Evolutionary conservation across 2,329 filamentous ascomycete genomes (phyloP), one percentile per base, ranked within the genome.

Genomic region (Stagonosporopsis vannaccii): DNA sequence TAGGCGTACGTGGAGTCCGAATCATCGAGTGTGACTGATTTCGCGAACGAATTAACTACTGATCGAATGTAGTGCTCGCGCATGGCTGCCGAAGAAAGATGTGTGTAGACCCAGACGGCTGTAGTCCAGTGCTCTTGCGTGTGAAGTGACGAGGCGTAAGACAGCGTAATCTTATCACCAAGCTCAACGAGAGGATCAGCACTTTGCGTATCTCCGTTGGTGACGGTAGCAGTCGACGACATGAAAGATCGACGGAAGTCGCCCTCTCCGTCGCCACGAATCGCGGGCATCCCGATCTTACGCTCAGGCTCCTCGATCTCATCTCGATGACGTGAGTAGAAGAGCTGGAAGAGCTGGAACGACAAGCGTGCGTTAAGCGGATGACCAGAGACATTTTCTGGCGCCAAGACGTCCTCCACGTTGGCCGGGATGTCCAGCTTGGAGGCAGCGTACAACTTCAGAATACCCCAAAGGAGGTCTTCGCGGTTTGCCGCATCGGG

Each of bases 401-500:
- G 90, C 13, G 88, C 84, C 28, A 97, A 79, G 15, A 92, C 82
- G 32, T 88, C 85, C 65, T 91, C 90, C 2, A 96, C 43, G 60
- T 74, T 72, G 39, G 78, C 81, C 33, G 67, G 74, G 57, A 69
- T 63, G 23, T 73, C 69, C 57, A 76, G 71, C 9, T 78, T 77
- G n/a, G 85, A 80, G n/a, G 78, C 80, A 1, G 91, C 85, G 67
- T 92, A 96, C 4, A 96, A 81, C 72, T 91, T 91, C 45, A 99
- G 78, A 0, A 99, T 83, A 12, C 92, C 90, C 89, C 94, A 97
- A 1, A 98, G 81, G 7, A 96, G 82, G 71, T 96, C 92, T 70
- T 95, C 87, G 36, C 88, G 84, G 25, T 79, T 76, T 23, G 84
- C 81, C 12, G 82, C 79, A 47, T 86, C 78, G 3, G 80, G 77